Base-by-base conservation (phyloP, 2,329 filamentous ascomycete species). In the Sporothrix schenckii region DNA sequence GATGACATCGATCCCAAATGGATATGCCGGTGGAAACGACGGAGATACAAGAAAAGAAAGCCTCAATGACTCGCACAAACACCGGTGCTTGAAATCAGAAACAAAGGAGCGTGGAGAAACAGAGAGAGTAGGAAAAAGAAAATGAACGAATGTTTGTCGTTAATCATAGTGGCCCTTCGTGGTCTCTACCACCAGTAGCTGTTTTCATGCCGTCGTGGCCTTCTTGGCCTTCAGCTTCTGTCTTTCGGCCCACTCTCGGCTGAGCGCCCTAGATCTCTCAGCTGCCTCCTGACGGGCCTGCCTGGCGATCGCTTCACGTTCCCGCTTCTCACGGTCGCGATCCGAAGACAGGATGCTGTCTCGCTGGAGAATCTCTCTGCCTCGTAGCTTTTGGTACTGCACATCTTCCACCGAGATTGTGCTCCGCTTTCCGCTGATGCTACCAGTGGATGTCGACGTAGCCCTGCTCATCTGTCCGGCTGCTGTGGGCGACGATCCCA, bases 231-330 rank as follows among this genome's bases (percentile, higher is more conserved):
- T 71, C 21, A 71, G 73, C 69, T 70, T 74, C 69, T 74, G 74
- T 72, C 72, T 75, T 76, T 88, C 86, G 13, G 87, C 87, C 87
- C 88, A 89, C 74, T 88, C 85, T 47, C 87, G 83, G 73, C 87
- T 87, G 71, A 85, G 82, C 76, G 83, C 81, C 69, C 88, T 83
- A 69, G 86, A 87, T 75, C 85, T 82, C 77, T 90, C 87, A 11
- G 88, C 87, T 30, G 88, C 88, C 75, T 88, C 81, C 74, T 88
- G 84, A 58, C 88, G 81, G 9, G 87, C 87, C 69, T 81, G 75
- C 75, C 84, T 87, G 16, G 87, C 84, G 50, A 82, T 80, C 63
- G 80, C 77, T 74, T 89, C 87, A 47, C 87, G 83, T 72, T 86
- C 85, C 10, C 81, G 81, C 74, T 81, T 84, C 76, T 88, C 87